Evolutionary conservation across 768 basidiomycete species (phyloP).

Genomic region (Tulasnella sp.): DNA sequence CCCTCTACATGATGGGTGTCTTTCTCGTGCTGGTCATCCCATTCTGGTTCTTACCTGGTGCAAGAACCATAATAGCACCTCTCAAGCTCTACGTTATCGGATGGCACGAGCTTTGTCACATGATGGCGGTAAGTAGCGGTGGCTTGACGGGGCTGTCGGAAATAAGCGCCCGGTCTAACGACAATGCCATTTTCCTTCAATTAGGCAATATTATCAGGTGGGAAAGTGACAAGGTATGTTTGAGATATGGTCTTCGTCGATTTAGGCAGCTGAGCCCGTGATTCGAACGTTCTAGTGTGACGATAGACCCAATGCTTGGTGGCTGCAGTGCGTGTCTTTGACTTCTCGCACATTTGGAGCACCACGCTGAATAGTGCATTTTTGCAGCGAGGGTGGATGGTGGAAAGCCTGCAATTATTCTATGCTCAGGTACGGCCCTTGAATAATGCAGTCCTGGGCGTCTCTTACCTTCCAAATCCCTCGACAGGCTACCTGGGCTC

Average conservation of each 20-base stretch:
- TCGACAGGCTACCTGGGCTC: conserved; percentile 67
- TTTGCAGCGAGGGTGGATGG: conserved; percentile 43
- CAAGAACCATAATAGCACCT: conserved; percentile 58
- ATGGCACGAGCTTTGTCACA: conserved; percentile 82
- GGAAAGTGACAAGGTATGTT: conserved; percentile 46
- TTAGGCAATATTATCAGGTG: conserved; percentile 73
- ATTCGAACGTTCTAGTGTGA: conserved; percentile 30
- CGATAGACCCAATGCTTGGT: conserved; percentile 75
- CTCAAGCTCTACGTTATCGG: conserved; percentile 56
- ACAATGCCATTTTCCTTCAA: conserved; percentile 3
- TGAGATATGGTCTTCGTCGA: background rate
- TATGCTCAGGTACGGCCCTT: conserved; percentile 34
- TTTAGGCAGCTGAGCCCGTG: background rate
- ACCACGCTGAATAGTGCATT: background rate
- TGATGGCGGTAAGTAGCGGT: conserved; percentile 47
- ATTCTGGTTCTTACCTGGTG: conserved; percentile 77
- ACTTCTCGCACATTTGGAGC: background rate
- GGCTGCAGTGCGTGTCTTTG: conserved; percentile 42
- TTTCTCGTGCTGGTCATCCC: conserved; percentile 81
- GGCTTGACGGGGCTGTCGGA: background rate
- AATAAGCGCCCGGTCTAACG: background rate
- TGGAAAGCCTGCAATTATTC: conserved; percentile 57
- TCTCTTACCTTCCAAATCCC: background rate
- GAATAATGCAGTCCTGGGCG: background rate
- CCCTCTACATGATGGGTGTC: conserved; percentile 39